These are phyloP conservation scores for Talaromyces thailandensis DNA, from an alignment of 495 filamentous ascomycete species.

Conservation along the genomic window DNA sequence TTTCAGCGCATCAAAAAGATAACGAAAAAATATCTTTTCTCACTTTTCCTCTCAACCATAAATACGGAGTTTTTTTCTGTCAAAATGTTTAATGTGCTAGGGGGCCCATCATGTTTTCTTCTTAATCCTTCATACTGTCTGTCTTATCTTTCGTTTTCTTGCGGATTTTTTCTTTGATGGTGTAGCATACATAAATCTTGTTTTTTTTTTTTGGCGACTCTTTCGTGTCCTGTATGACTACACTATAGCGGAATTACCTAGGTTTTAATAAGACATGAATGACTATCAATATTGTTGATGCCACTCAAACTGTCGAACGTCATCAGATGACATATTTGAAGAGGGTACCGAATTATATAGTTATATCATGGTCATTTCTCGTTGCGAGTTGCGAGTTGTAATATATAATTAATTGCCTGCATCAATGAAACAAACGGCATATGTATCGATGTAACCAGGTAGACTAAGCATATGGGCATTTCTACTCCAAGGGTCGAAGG, in stretches of 20 bases:
- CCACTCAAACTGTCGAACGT: neutral
- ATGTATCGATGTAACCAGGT: too few relatives aligned
- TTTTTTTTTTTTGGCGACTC: neutral
- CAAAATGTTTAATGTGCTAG: neutral
- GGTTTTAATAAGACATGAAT: neutral
- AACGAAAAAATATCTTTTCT: neutral
- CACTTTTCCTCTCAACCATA: neutral
- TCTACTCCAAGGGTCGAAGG: too few relatives aligned
- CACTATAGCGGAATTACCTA: neutral
- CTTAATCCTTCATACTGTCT: neutral
- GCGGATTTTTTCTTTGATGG: neutral
- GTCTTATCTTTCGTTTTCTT: neutral
- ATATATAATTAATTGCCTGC: too few relatives aligned
- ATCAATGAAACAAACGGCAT: too few relatives aligned
- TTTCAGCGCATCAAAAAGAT: neutral
- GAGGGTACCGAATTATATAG: too few relatives aligned
- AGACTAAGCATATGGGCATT: too few relatives aligned
- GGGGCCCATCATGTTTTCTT: neutral
- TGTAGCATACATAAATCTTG: constrained; percentile 1
- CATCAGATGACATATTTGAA: too few relatives aligned
- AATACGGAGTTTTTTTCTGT: neutral
- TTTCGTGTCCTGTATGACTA: constrained; percentile 2
- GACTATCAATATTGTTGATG: neutral
- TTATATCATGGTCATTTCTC: too few relatives aligned
- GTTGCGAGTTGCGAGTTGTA: neutral